A percentile compares a stretch with the other conserved stretches of the same genome.
phyloP scores from a whole-genome alignment of 345 rosid genomes.

The Corchorus olitorius region DNA sequence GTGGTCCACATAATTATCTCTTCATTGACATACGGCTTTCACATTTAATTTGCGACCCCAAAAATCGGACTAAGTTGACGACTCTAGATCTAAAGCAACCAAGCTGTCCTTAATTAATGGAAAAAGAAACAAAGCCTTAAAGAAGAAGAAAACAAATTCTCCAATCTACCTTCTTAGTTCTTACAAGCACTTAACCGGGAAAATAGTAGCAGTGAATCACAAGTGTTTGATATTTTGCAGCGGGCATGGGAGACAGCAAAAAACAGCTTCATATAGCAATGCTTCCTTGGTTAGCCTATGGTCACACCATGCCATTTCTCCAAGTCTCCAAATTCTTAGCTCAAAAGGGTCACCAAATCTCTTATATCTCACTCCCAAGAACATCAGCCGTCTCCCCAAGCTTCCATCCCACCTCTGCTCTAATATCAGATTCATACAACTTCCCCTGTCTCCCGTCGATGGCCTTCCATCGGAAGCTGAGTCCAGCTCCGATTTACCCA shows the following conservation, averaged over 20 bases:
- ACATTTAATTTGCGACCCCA: too few species aligned
- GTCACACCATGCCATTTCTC: conserved; percentile 29
- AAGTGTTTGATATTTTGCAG: too few species aligned
- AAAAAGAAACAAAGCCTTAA: too few species aligned
- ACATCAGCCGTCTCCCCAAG: conserved; percentile 26
- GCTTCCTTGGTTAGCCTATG: conserved; percentile 36
- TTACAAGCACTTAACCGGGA: too few species aligned
- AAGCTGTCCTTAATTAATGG: too few species aligned
- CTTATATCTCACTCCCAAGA: conserved; percentile 32
- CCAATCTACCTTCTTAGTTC: too few species aligned
- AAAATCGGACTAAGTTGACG: too few species aligned
- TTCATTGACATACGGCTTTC: too few species aligned
- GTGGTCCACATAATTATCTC: too few species aligned
- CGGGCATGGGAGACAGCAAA: background rate
- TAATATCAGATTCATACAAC: conserved; percentile 7
- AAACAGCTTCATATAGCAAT: conserved; percentile 36
- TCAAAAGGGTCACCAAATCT: conserved; percentile 30
- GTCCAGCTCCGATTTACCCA: conserved; percentile 27
- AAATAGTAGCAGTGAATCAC: too few species aligned
- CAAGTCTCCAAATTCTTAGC: conserved; percentile 34
- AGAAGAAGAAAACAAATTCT: too few species aligned
- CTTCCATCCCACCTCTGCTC: background rate
- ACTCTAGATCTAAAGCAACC: too few species aligned
- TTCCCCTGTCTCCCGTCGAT: conserved; percentile 5
- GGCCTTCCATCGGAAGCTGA: conserved; percentile 31